Base-by-base conservation (phyloP, 192 early-diverging fungal species). In the Podila horticola region DNA sequence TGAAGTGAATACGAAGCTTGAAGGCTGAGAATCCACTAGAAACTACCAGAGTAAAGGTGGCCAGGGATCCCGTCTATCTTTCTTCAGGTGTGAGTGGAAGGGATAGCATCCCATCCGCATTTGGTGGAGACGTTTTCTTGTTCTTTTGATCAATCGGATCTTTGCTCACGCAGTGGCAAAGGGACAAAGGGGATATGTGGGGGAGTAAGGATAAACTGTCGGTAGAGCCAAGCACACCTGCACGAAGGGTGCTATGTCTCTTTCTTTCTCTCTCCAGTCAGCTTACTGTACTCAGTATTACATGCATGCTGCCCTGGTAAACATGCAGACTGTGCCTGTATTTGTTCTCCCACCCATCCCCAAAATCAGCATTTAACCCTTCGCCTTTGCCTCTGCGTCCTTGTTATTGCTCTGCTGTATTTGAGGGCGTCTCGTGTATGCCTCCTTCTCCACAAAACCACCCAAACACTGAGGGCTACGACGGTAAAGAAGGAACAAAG, bases 141-240 rank as follows among this genome's bases (percentile, higher is more conserved):
- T 20, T n/a, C 31, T 28, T 28, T 45, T 63, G 41, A 12, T 45
- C 15, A 45, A 15, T 45, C 41, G 15, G 13, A 34, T 61, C 41
- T 63, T 62, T 45, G 41, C 41, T 45, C 41, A 15, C 15, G 41
- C 8, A 45, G 12, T 36, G 61, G 38, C 34, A 26, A 63, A 62
- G 33, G 17, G 36, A 45, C 4, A 63, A 63, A 63, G 62, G 62
- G 36, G 36, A 5, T 36, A n/a, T 62, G 61, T 62, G 61, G 61
- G 38, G 61, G 61, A 62, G 38, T 62, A 62, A 62, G 61, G 61
- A 62, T 62, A 62, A 62, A 24, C 33, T 36, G 60, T 62, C 34
- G 61, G 61, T 62, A 38, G 61, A 63, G 34, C 62, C 36, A 17
- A 24, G 22, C 26, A 45, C 62, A 45, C 0, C 38, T 41, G 38